These are phyloP conservation scores for Hypoxylon sp. DNA, from an alignment of 2,329 filamentous ascomycete species.

Conservation along the genomic window DNA sequence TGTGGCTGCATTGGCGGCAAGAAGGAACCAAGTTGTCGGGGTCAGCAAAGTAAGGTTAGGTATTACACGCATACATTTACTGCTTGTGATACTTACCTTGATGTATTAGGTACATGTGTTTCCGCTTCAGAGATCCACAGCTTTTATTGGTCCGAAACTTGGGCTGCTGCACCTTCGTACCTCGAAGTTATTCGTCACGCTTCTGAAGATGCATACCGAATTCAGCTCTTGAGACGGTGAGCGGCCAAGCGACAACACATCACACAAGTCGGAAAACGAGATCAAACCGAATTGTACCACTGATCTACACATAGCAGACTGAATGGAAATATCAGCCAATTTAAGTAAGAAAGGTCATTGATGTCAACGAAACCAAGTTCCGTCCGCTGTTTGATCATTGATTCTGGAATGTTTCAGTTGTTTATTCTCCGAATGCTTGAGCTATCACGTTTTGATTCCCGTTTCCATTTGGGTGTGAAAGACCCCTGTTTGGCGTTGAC, in stretches of 20 bases:
- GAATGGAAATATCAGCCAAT: neutral
- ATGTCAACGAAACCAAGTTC: slow-evolving; percentile 9
- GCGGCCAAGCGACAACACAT: neutral
- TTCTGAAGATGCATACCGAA: slow-evolving; percentile 2
- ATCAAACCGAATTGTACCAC: slow-evolving; percentile 1
- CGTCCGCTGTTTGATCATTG: slow-evolving; percentile 15
- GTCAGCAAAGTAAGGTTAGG: slow-evolving; percentile 18
- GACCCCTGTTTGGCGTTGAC: neutral
- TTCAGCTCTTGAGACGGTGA: slow-evolving; percentile 13
- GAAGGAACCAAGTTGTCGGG: slow-evolving; percentile 31
- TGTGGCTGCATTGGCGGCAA: slow-evolving; percentile 32
- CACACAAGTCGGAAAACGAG: neutral
- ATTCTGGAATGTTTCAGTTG: slow-evolving; percentile 36
- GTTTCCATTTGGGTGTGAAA: neutral
- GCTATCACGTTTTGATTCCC: slow-evolving; percentile 5
- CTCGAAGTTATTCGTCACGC: neutral
- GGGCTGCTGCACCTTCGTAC: slow-evolving; percentile 2
- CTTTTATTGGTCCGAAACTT: slow-evolving; percentile 21
- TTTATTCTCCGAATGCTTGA: slow-evolving; percentile 32
- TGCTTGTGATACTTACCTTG: slow-evolving; percentile 21
- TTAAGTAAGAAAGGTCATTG: neutral
- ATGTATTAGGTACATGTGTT: neutral
- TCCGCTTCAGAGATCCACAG: slow-evolving; percentile 9
- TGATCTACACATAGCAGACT: neutral
- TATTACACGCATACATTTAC: slow-evolving; percentile 33